phyloP scores from a whole-genome alignment of 345 rosid genomes.

The Eucalyptus sp. region DNA sequence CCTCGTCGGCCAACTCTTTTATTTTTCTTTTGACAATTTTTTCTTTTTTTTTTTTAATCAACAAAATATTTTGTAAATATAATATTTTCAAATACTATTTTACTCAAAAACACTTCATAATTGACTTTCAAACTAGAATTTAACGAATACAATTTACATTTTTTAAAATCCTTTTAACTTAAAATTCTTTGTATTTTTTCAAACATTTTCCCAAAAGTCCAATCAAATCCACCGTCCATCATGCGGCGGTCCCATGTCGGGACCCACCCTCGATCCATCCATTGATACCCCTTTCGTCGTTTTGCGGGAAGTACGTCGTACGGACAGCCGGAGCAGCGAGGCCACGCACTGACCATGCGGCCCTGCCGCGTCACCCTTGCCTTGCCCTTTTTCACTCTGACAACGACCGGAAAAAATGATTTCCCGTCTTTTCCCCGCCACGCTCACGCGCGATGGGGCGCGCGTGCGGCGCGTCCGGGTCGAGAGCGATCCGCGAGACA shows the following conservation, averaged over 20 bases:
- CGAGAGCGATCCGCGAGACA: not conserved
- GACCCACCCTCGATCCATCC: not conserved
- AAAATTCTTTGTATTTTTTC: too few species aligned
- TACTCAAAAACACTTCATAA: rapidly evolving
- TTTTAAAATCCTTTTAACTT: rapidly evolving
- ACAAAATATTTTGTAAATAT: rapidly evolving
- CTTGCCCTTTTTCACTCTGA: not conserved
- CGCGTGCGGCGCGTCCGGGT: not conserved
- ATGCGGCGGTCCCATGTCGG: not conserved
- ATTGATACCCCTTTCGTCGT: not conserved
- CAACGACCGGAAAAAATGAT: not conserved
- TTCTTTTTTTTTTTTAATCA: rapidly evolving
- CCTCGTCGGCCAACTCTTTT: rapidly evolving
- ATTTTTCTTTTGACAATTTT: too few species aligned
- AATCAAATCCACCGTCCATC: not conserved
- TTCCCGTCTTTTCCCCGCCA: not conserved
- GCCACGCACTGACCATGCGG: not conserved
- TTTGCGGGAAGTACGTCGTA: not conserved
- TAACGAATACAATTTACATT: rapidly evolving
- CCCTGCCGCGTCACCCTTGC: not conserved
- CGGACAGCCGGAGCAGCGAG: not conserved
- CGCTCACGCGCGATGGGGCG: not conserved
- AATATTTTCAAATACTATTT: rapidly evolving
- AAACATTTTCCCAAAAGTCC: rapidly evolving
- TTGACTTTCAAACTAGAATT: rapidly evolving